Conservation (phyloP, 169 alveolate genomes). For the Plasmodium vinckei region DNA sequence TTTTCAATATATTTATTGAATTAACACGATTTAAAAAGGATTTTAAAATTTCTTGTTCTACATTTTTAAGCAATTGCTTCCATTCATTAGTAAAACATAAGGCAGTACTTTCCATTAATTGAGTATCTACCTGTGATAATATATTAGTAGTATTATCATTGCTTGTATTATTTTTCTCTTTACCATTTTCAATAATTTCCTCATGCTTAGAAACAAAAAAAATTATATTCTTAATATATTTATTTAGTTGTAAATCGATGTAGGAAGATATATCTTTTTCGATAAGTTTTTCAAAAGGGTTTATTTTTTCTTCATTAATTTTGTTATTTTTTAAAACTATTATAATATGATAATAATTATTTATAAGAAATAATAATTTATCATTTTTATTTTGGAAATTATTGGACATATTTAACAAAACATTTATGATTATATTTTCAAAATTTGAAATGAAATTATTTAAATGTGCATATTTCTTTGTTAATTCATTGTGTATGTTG, state of each 20-base stretch:
- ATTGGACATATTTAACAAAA: background rate
- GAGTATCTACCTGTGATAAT: conserved; percentile 75
- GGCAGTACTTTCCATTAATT: conserved; percentile 56
- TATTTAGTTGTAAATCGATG: conserved; percentile 29
- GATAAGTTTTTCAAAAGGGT: conserved; percentile 15
- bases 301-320: conserved; percentile 33
- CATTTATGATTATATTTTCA: conserved; percentile 22
- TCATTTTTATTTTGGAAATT: conserved; percentile 16
- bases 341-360: conserved; percentile 54
- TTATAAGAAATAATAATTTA: conserved; percentile 38
- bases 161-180: conserved; percentile 1
- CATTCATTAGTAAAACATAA: conserved; percentile 35
- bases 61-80: conserved; percentile 32
- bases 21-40: conserved; percentile 58
- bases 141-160: conserved; percentile 20
- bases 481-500: background rate
- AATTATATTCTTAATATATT: conserved; percentile 36
- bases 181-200: conserved; percentile 3
- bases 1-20: conserved; percentile 32
- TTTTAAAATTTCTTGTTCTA: conserved; percentile 20
- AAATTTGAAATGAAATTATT: conserved; percentile 5
- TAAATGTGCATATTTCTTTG: conserved; percentile 2
- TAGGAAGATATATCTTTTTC: conserved; percentile 32
- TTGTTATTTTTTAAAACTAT: conserved; percentile 6
- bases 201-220: conserved; percentile 56